Evolutionary conservation across 2,329 filamentous ascomycete species (phyloP), one percentile per base, ranked within the genome.

Genomic region (Penicillium italicum): DNA sequence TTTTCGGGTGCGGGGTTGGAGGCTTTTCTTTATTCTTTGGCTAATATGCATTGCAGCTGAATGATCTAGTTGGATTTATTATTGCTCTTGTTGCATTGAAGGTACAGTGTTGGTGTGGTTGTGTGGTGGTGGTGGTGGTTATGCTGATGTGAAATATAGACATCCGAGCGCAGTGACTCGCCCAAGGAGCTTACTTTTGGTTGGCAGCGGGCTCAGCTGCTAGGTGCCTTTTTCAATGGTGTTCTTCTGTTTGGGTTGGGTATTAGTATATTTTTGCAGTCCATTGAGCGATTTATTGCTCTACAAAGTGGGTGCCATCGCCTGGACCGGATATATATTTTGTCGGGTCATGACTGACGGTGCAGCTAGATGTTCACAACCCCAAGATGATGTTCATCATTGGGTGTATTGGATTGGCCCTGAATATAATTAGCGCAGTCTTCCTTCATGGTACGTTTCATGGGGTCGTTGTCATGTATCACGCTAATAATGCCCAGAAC

Each of bases 201-300:
- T n/a, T 91, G 87, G 88, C 85, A 89, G 54, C 81, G 89, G 31
- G 87, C 88, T 16, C 82, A 83, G n/a, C 71, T 91, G 1, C 77
- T 92, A 0, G 88, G 88, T 5, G 87, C 87, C 22, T 92, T 92
- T 71, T 92, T 91, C 79, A 92, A 92, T 65, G 88, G 88, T 14
- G 85, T 86, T 1, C 89, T 92, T 56, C 79, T 92, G 1, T 72
- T 91, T 16, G 88, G 86, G 0, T 75, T 92, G 2, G 87, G 87
- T 1, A 72, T 91, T 34, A 90, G 86, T 69, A 89, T 91, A 47
- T 80, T 88, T 33, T 74, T 91, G 3, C 88, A 91, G 66, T 85
- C 88, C 0, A 79, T 91, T 48, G 87, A 91, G 71, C 78, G 88
- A 34, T 72, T 72, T 41, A 62, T 71, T n/a, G 56, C 62, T 4